phyloP scores from a whole-genome alignment of 2,329 filamentous ascomycete species.

The Fulvia fulva region DNA sequence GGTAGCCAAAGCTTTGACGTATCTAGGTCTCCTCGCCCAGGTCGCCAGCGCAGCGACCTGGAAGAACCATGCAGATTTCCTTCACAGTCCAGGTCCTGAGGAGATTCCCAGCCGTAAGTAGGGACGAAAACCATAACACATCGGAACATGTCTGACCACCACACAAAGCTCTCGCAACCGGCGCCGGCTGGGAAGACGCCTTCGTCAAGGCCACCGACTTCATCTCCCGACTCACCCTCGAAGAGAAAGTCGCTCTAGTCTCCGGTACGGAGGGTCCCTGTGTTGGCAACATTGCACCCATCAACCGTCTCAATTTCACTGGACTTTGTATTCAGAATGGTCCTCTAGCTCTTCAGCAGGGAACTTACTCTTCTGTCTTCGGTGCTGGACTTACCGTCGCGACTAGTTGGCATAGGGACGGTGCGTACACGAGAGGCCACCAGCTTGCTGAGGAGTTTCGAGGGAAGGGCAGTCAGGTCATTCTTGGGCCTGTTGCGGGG shows the following conservation, averaged over 20 bases:
- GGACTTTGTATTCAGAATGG: constrained; percentile 43
- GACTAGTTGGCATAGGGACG: constrained; percentile 39
- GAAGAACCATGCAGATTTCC: no score
- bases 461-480: constrained; percentile 31
- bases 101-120: no score
- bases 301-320: constrained; percentile 37
- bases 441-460: constrained; percentile 35
- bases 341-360: constrained; percentile 62
- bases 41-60: no score
- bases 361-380: constrained; percentile 35
- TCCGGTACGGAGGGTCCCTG: constrained; percentile 28
- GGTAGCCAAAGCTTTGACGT: no score
- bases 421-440: constrained; percentile 33
- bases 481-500: constrained; percentile 32
- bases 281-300: constrained; percentile 25
- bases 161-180: no score
- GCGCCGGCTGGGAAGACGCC: no score
- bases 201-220: no score
- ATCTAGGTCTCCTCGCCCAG: no score
- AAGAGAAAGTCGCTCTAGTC: constrained; percentile 40
- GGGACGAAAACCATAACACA: no score
- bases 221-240: constrained; percentile 36
- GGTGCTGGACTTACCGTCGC: constrained; percentile 37
- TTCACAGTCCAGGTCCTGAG: no score
- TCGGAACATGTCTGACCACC: no score